Conservation (phyloP, 108 stramenopile genomes). For the Discostella stelligeroides region DNA sequence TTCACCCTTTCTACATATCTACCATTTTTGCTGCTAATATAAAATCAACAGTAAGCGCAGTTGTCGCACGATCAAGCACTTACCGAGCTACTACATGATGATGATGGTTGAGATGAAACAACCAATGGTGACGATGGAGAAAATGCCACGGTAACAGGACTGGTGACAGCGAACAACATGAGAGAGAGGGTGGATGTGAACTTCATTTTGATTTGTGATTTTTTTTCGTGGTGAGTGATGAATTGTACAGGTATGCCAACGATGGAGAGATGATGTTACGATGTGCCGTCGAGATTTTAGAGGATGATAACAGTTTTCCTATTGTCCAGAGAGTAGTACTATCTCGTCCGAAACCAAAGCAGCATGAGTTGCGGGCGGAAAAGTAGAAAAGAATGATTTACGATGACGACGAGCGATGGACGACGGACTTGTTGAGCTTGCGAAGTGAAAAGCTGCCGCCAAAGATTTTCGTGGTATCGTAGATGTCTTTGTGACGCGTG, state of each 20-base stretch:
- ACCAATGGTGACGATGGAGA: constrained; percentile 49
- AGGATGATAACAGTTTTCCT: too few relatives aligned
- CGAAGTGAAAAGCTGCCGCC: not conserved
- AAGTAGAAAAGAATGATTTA: too few relatives aligned
- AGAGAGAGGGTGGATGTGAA: constrained; percentile 56
- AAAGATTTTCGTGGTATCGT: not conserved
- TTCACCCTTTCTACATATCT: too few relatives aligned
- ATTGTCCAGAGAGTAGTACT: too few relatives aligned
- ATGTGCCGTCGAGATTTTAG: not conserved
- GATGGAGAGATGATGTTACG: constrained; percentile 9
- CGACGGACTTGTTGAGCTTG: not conserved
- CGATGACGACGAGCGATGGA: too few relatives aligned
- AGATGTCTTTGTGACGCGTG: not conserved
- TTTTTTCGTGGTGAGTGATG: constrained; percentile 5
- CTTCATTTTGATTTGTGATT: constrained; percentile 60
- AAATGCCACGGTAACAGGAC: constrained; percentile 52
- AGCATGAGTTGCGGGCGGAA: too few relatives aligned
- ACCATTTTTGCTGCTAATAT: too few relatives aligned
- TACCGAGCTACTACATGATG: constrained; percentile 26
- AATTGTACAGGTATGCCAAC: not conserved
- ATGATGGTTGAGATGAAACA: constrained; percentile 19
- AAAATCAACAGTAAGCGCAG: too few relatives aligned
- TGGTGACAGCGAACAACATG: constrained; percentile 50
- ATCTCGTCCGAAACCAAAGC: too few relatives aligned
- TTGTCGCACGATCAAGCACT: constrained; percentile 8